phyloP scores from a whole-genome alignment of 2,329 filamentous ascomycete genomes.

The Orbilia blumenaviensis region DNA sequence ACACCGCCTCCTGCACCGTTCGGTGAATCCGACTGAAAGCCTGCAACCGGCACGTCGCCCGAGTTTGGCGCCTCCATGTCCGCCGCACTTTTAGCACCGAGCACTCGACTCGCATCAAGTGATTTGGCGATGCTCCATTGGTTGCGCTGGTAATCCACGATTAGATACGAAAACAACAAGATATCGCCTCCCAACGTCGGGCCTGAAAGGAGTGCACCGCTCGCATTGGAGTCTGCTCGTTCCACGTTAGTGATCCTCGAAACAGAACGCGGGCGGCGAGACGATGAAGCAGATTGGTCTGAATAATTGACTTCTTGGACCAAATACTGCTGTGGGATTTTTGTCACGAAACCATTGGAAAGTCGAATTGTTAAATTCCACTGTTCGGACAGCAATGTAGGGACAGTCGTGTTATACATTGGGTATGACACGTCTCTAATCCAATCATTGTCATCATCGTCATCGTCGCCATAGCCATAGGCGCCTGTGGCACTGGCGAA shows the following conservation, averaged over 20 bases:
- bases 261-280: neutral
- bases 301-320: neutral
- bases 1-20: constrained; percentile 18
- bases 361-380: constrained; percentile 19
- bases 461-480: neutral
- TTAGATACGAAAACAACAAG: constrained; percentile 9
- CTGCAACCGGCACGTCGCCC: neutral
- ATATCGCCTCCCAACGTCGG: constrained; percentile 7
- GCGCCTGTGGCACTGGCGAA: constrained; percentile 3
- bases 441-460: constrained; percentile 2
- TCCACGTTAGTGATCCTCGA: constrained; percentile 6
- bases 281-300: neutral
- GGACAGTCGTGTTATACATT: constrained; percentile 4
- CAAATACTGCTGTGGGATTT: constrained; percentile 18
- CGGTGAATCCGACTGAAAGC: constrained; percentile 1
- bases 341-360: constrained; percentile 19
- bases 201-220: neutral
- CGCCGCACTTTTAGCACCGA: neutral
- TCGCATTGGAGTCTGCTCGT: neutral
- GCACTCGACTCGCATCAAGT: neutral
- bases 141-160: constrained; percentile 18
- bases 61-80: neutral
- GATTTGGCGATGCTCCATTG: constrained; percentile 25
- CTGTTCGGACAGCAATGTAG: constrained; percentile 3
- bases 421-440: neutral